phyloP scores from a whole-genome alignment of 2,329 filamentous ascomycete species.

The Botrytis medusae region DNA sequence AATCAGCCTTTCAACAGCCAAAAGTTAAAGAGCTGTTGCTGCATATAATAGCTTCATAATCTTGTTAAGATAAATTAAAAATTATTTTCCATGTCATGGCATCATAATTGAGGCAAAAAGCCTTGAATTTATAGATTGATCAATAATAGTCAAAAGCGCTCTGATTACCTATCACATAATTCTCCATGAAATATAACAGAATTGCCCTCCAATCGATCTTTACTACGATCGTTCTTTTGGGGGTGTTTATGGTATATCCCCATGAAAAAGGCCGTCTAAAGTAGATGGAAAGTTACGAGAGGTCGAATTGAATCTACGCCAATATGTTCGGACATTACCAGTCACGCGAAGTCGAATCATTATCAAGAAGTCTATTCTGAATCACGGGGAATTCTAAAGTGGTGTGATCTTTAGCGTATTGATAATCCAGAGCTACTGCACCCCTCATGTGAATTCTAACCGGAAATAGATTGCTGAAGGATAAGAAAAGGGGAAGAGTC shows the following conservation, averaged over 20 bases:
- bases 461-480: neutral
- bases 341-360: neutral
- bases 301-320: neutral
- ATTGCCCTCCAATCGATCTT: fast-evolving
- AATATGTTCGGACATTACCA: neutral
- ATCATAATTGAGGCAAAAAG: neutral
- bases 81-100: no score
- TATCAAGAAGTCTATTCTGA: neutral
- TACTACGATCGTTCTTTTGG: neutral
- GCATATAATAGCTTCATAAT: no score
- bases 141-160: neutral
- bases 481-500: neutral
- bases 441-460: neutral
- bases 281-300: neutral
- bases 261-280: neutral
- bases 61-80: no score
- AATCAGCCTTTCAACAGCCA: no score
- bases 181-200: neutral
- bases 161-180: neutral
- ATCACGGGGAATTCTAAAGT: neutral
- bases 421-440: neutral
- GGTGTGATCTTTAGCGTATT: neutral
- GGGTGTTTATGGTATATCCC: neutral
- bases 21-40: no score
- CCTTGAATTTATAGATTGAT: neutral